These are phyloP conservation scores for Stephania cephalantha DNA, from an alignment of 164 flowering plant genomes.

Conservation along the genomic window DNA sequence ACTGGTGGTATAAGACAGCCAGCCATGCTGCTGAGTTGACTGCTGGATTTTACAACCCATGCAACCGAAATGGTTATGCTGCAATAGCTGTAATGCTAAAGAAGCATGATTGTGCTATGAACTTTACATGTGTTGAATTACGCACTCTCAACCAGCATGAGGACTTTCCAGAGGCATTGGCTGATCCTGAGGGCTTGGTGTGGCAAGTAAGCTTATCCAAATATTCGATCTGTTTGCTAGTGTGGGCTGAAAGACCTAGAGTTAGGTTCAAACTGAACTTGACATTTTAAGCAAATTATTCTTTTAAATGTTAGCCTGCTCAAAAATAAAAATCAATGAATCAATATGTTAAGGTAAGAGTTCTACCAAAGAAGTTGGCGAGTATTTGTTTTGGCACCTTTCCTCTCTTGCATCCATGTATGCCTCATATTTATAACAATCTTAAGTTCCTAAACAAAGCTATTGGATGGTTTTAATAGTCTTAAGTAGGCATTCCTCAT, in stretches of 20 bases:
- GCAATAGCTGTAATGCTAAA: conserved; percentile 59
- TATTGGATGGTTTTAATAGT: too few relatives aligned
- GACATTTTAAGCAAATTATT: too few relatives aligned
- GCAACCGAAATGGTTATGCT: conserved; percentile 90
- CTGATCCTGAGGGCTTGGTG: conserved; percentile 76
- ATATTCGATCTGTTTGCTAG: not conserved
- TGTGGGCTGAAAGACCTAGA: not conserved
- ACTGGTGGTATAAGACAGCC: conserved; percentile 97
- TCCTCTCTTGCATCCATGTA: too few relatives aligned
- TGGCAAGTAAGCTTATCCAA: conserved; percentile 60
- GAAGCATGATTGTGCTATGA: conserved; percentile 68
- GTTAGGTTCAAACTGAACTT: too few relatives aligned
- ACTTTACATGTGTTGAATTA: conserved; percentile 56
- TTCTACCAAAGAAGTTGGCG: too few relatives aligned
- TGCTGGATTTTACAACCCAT: conserved; percentile 83
- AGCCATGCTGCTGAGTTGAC: conserved; percentile 95
- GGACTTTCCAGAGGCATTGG: conserved; percentile 56
- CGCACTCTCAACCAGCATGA: conserved; percentile 51
- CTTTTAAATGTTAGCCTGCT: too few relatives aligned
- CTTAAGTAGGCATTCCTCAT: not conserved
- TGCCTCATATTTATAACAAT: too few relatives aligned
- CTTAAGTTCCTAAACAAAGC: too few relatives aligned
- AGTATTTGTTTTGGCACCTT: too few relatives aligned
- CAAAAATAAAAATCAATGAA: too few relatives aligned
- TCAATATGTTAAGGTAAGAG: too few relatives aligned